These are phyloP conservation scores for Pisolithus microcarpus DNA, from an alignment of 768 basidiomycete genomes.

Conservation along the genomic window DNA sequence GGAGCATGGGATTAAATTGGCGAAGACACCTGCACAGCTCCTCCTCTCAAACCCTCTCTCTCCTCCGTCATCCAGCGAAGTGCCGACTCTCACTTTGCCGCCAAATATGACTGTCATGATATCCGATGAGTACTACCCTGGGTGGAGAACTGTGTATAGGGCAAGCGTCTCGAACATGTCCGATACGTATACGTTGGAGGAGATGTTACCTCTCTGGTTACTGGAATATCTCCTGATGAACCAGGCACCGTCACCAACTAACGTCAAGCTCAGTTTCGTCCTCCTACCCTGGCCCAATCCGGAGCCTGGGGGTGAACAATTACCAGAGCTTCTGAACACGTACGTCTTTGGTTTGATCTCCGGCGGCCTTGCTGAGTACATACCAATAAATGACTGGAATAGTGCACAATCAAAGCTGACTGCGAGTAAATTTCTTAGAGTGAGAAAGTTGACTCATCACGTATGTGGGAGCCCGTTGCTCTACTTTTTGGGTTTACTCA, in stretches of 20 bases:
- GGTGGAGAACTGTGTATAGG: slow-evolving; percentile 73
- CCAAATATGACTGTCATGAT: slow-evolving; percentile 62
- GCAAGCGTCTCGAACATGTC: slow-evolving; percentile 56
- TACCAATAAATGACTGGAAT: not conserved
- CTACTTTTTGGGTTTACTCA: slow-evolving; percentile 3
- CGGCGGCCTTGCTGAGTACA: not conserved
- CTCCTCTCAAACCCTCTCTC: slow-evolving; percentile 49
- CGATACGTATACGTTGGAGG: slow-evolving; percentile 56
- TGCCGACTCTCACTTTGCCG: slow-evolving; percentile 57
- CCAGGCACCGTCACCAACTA: slow-evolving; percentile 43
- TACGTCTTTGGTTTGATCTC: slow-evolving; percentile 33
- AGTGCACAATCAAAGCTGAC: slow-evolving; percentile 81
- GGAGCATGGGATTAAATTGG: slow-evolving; percentile 22
- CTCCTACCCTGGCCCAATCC: slow-evolving; percentile 68
- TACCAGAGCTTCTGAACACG: slow-evolving; percentile 84
- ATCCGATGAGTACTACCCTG: slow-evolving; percentile 70
- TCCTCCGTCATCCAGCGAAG: slow-evolving; percentile 68
- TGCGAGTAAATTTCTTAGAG: slow-evolving; percentile 77
- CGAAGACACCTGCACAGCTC: slow-evolving; percentile 46
- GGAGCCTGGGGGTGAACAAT: slow-evolving; percentile 47
- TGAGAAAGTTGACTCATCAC: slow-evolving; percentile 78
- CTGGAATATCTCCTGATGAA: slow-evolving; percentile 78
- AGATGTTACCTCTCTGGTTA: slow-evolving; percentile 80
- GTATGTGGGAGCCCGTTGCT: slow-evolving; percentile 37
- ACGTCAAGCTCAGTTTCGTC: slow-evolving; percentile 82